Conservation (phyloP, 164 flowering plant species). For the Vitis rotundifolia region DNA sequence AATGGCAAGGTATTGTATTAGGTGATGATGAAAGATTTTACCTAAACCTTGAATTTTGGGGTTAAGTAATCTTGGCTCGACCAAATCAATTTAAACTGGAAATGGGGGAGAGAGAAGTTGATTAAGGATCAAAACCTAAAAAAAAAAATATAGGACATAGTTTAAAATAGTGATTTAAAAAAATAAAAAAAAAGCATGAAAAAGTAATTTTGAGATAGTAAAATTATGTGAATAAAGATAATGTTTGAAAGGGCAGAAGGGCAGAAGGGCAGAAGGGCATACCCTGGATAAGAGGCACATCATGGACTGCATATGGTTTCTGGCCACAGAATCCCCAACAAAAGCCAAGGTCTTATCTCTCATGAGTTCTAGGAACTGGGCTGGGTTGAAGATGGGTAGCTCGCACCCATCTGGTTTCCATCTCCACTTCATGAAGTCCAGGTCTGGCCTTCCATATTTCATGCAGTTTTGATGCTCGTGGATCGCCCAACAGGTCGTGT, state of each 20-base stretch:
- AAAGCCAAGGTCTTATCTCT: constrained; percentile 68
- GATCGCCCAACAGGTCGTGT: constrained; percentile 65
- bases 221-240: too few relatives aligned
- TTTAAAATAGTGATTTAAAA: too few relatives aligned
- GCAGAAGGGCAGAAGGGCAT: constrained; percentile 3
- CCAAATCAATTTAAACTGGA: neutral
- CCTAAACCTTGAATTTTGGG: neutral
- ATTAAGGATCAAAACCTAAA: neutral
- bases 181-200: neutral
- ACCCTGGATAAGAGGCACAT: constrained; percentile 79
- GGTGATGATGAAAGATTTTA: too few relatives aligned
- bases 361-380: constrained; percentile 51
- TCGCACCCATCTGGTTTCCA: constrained; percentile 84
- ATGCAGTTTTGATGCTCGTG: constrained; percentile 80
- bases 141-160: too few relatives aligned
- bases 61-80: neutral
- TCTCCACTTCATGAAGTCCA: constrained; percentile 68
- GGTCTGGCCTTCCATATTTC: constrained; percentile 69
- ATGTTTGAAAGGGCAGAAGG: neutral
- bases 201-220: too few relatives aligned
- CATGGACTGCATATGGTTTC: constrained; percentile 86
- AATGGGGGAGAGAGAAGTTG: neutral
- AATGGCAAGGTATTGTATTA: too few relatives aligned
- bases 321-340: constrained; percentile 77
- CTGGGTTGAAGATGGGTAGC: constrained; percentile 57